Conservation (phyloP, 176 grass and related monocot genomes). For the Oryza longistaminata region DNA sequence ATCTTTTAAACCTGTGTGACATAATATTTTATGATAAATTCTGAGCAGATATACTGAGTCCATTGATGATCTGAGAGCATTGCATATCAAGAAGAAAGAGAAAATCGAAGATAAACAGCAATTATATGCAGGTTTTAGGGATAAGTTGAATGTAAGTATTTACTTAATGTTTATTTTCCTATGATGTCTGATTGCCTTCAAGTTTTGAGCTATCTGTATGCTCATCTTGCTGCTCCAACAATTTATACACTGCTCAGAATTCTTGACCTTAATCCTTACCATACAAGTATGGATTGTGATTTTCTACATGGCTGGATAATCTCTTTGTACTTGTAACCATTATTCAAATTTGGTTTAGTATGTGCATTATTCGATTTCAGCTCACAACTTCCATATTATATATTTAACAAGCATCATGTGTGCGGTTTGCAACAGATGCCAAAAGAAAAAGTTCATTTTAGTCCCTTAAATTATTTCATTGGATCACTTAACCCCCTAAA, state of each 20-base stretch:
- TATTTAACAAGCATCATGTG: not conserved
- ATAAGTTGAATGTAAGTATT: slow-evolving; percentile 74
- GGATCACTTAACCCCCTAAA: no score
- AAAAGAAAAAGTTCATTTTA: not conserved
- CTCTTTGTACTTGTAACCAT: not conserved
- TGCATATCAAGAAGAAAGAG: slow-evolving; percentile 59
- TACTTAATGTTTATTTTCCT: slow-evolving; percentile 4
- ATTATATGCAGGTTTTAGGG: slow-evolving; percentile 69
- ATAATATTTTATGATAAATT: slow-evolving; percentile 1
- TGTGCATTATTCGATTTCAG: not conserved
- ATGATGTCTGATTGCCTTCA: not conserved
- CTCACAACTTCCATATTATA: not conserved
- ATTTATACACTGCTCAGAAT: not conserved
- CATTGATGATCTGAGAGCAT: slow-evolving; percentile 81
- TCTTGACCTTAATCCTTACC: not conserved
- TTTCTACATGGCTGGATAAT: not conserved
- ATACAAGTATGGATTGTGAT: not conserved
- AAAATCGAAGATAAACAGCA: slow-evolving; percentile 70
- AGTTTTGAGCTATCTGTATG: not conserved
- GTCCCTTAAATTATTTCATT: no score
- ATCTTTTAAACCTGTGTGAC: not conserved
- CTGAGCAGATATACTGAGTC: slow-evolving; percentile 56
- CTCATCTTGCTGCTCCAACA: not conserved
- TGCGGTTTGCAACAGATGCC: not conserved
- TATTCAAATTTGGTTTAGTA: not conserved